These are phyloP conservation scores for Lodderomyces pseudojiufengensis DNA, from an alignment of 1,139 yeast genomes.

Conservation along the genomic window DNA sequence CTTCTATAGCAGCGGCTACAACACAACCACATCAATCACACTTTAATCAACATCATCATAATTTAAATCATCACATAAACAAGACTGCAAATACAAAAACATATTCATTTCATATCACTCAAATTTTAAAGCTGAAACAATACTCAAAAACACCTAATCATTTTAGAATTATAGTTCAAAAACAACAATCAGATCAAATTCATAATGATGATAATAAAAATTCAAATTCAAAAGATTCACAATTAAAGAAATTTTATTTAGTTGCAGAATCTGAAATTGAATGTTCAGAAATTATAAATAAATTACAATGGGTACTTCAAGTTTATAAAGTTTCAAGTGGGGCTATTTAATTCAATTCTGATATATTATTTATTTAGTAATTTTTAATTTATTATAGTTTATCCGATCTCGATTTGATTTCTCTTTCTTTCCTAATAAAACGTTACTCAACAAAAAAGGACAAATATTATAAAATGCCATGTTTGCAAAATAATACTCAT, in stretches of 20 bases:
- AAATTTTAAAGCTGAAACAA: conserved; percentile 71
- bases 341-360: conserved; percentile 5
- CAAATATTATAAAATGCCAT: too few relatives aligned
- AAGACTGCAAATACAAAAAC: conserved; percentile 57
- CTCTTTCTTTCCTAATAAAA: too few relatives aligned
- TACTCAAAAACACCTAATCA: conserved; percentile 72
- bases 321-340: conserved; percentile 33
- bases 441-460: too few relatives aligned
- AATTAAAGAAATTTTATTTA: conserved; percentile 72
- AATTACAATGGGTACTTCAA: conserved; percentile 51
- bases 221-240: conserved; percentile 1
- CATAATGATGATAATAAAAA: conserved; percentile 23
- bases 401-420: too few relatives aligned
- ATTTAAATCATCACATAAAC: conserved; percentile 45
- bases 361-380: too few relatives aligned
- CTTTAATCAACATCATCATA: conserved; percentile 24
- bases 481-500: too few relatives aligned
- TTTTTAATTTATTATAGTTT: too few relatives aligned
- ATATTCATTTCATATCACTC: conserved; percentile 81
- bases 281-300: conserved; percentile 72
- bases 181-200: conserved; percentile 42
- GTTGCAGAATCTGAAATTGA: conserved; percentile 66
- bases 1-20: conserved; percentile 15
- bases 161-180: conserved; percentile 78
- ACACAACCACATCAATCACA: neutral